Evolutionary conservation across 2,329 filamentous ascomycete species (phyloP).

Genomic region (Claviceps paspali): DNA sequence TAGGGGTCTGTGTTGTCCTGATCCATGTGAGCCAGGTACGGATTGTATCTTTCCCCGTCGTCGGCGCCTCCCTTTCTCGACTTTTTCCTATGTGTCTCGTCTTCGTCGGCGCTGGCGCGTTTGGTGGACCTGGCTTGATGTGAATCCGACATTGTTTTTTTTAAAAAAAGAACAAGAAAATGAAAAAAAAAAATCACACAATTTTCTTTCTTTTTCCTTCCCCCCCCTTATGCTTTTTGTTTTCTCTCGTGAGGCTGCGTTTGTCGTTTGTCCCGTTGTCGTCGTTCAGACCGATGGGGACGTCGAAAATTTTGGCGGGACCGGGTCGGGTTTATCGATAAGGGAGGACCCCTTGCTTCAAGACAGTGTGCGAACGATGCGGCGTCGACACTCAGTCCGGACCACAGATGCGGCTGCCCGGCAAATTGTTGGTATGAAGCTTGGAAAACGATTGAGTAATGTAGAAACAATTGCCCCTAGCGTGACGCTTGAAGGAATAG

Average conservation of each 20-base stretch:
- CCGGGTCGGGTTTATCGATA: slow-evolving; percentile 17
- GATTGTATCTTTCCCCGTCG: slow-evolving; percentile 41
- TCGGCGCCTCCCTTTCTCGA: slow-evolving; percentile 22
- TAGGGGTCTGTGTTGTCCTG: slow-evolving; percentile 31
- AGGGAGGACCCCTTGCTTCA: slow-evolving; percentile 3
- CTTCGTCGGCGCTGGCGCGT: slow-evolving; percentile 28
- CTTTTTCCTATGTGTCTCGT: slow-evolving; percentile 28
- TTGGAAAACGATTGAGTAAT: too few relatives aligned
- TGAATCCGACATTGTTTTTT: slow-evolving; percentile 23
- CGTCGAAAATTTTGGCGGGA: slow-evolving; percentile 13
- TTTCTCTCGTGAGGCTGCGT: not conserved
- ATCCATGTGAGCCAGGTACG: slow-evolving; percentile 85
- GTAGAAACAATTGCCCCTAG: too few relatives aligned
- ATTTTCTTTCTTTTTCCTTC: too few relatives aligned
- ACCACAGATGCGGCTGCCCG: not conserved
- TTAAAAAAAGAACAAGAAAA: too few relatives aligned
- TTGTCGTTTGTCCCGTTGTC: too few relatives aligned
- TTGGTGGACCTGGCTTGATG: slow-evolving; percentile 22
- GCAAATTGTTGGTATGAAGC: not conserved
- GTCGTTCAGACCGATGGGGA: not conserved
- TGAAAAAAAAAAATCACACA: too few relatives aligned
- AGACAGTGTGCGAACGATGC: slow-evolving; percentile 5
- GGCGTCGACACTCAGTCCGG: not conserved
- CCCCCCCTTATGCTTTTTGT: too few relatives aligned
- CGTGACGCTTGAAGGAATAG: too few relatives aligned